A percentile compares a stretch with the other conserved stretches of the same genome.
phyloP scores from a whole-genome alignment of 2,329 filamentous ascomycete species.

The Graphilbum ipis-grandicollis region DNA sequence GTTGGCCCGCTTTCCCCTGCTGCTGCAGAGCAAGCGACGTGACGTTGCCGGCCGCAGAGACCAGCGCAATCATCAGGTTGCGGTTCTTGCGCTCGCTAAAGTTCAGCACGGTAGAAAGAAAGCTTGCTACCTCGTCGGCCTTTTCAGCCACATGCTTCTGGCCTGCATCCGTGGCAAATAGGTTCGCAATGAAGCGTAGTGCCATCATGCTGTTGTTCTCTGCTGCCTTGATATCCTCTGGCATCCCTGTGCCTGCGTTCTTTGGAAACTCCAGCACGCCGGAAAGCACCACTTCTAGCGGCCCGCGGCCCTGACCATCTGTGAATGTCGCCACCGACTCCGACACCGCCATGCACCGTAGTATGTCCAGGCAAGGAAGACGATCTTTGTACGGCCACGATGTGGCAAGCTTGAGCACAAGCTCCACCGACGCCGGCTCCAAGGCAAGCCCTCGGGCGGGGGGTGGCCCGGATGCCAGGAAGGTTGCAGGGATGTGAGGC shows the following conservation, averaged over 20 bases:
- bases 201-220: constrained; percentile 82
- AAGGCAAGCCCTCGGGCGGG: not conserved
- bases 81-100: constrained; percentile 45
- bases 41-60: constrained; percentile 73
- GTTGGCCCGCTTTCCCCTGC: constrained; percentile 23
- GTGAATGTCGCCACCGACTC: constrained; percentile 46
- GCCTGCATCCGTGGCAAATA: constrained; percentile 62
- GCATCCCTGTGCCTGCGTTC: constrained; percentile 21
- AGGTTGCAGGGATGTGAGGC: constrained; percentile 1
- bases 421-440: constrained; percentile 31
- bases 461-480: constrained; percentile 22
- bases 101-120: constrained; percentile 45
- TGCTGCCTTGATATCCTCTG: constrained; percentile 37
- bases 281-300: constrained; percentile 37
- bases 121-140: constrained; percentile 38
- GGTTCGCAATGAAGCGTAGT: constrained; percentile 62
- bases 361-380: constrained; percentile 68
- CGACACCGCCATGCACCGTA: constrained; percentile 63
- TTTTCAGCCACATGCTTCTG: constrained; percentile 44
- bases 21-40: constrained; percentile 47
- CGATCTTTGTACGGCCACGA: constrained; percentile 68
- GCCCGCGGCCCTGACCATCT: constrained; percentile 32
- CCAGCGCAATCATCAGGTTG: constrained; percentile 66
- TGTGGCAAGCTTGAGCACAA: constrained; percentile 56
- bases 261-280: constrained; percentile 8